These are phyloP conservation scores for Gonapodya sp. DNA, from an alignment of 192 early-diverging fungal species.

Conservation along the genomic window DNA sequence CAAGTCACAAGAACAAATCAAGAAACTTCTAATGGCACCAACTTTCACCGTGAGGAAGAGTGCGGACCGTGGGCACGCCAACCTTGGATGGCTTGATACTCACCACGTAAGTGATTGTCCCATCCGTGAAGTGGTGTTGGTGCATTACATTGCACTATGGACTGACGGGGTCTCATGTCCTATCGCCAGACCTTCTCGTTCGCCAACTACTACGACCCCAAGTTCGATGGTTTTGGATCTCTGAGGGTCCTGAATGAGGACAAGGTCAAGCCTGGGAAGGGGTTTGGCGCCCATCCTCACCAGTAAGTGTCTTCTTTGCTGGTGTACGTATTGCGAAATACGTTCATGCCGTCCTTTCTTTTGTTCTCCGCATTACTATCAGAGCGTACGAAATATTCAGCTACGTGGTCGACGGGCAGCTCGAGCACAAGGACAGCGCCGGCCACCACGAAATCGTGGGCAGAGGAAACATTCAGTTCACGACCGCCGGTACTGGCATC, in stretches of 20 bases:
- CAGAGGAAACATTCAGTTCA: constrained; percentile 29
- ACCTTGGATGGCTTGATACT: constrained; percentile 28
- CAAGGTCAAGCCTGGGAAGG: constrained; percentile 21
- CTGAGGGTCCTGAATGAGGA: constrained; percentile 36
- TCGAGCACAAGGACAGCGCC: constrained; percentile 33
- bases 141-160: background rate
- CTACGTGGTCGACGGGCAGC: constrained; percentile 29
- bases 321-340: too few species aligned
- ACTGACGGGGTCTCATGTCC: background rate
- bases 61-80: constrained; percentile 18
- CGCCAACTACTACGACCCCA: constrained; percentile 28
- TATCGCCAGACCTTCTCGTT: constrained; percentile 27
- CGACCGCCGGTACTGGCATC: constrained; percentile 31
- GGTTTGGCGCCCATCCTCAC: constrained; percentile 33
- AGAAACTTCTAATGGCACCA: background rate
- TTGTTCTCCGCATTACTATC: too few species aligned
- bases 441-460: constrained; percentile 27
- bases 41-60: background rate
- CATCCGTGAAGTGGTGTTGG: too few species aligned
- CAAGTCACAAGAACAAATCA: too few species aligned
- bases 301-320: too few species aligned
- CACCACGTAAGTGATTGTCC: constrained; percentile 21
- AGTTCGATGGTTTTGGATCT: constrained; percentile 20
- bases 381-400: constrained; percentile 30
- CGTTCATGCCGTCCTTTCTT: too few species aligned